Evolutionary conservation across 805 yeast genomes (phyloP), one percentile per base, ranked within the genome.

Genomic region (Starmerella cellae): DNA sequence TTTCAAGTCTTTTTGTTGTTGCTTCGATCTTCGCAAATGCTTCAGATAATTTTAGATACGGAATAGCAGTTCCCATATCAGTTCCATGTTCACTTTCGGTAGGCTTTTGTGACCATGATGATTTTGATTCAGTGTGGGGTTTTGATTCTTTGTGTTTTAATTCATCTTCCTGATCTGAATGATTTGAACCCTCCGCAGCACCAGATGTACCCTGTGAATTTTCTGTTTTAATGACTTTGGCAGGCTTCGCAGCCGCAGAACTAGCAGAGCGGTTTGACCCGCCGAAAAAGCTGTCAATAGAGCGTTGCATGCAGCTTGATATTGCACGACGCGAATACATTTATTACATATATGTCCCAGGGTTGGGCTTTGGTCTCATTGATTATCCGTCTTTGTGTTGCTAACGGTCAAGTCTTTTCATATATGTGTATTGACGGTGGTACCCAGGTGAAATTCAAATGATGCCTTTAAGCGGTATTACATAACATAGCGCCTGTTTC

Each of bases 1-100:
- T 88, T 51, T 84, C 82, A 38, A 91, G 68, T 38, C 98, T 68
- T 18, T 87, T 82, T 2, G 95, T 69, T 26, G 85, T 93, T 1
- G 69, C 61, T 56, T 87, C 97, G 40, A 91, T 70, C 43, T 72
- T 67, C 47, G 81, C 84, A 62, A 88, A 88, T 3, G 82, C 73
- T 5, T 71, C 70, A 21, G 80, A 72, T 28, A 79, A 53, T 20
- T 67, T 63, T 2, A 64, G 50, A 48, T 71, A 72, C 20, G 57
- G 54, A 8, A 66, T 33, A 4, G 35, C 22, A 19, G 11, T 31
- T 13, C 13, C 41, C 5, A 10, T 19, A 4, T 26, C 32, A 6
- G 39, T 13, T 24, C 28, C 28, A 13, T 13, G 11, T 8, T 8
- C 28, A 8, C 28, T 13, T 8, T 8, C 28, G 11, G 28, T 13